Evolutionary conservation across 768 basidiomycete genomes (phyloP), one percentile per base, ranked within the genome.

Genomic region (Termitomyces sp.): DNA sequence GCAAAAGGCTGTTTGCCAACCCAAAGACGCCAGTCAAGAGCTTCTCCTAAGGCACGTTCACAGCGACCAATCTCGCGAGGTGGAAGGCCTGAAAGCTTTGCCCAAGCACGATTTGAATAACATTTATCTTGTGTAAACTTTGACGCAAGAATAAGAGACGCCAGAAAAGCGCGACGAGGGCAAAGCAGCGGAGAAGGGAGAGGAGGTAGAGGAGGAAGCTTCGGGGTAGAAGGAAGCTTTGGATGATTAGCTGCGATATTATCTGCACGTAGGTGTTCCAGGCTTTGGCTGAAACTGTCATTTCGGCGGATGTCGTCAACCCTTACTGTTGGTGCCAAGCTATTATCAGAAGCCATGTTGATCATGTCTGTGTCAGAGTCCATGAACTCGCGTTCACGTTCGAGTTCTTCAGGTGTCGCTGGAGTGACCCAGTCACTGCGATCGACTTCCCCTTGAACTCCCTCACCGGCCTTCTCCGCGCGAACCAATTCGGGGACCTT

Each of bases 61-160:
- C 93, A 95, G 18, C 86, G 83, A 41, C 91, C 87, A 54, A 98
- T 90, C 76, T 98, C 95, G 44, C 85, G 76, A 5, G 92, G 85
- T 0, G 88, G 84, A 2, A 98, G 80, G 18, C 94, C 93, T n/a
- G 90, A 91, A 6, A 98, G 81, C 67, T 95, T 94, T 1, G 91
- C 90, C 95, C 95, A 97, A 18, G 95, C 94, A 30, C 86, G 84
- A 70, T 97, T 96, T 15, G 92, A 94, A 66, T 95, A 97, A 45
- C 91, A 93, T 53, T 91, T 87, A 67, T 98, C 95, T 75, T 95
- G 93, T 61, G 90, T 85, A 69, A 95, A 95, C 66, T 98, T 98
- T 16, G 90, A 89, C 0, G 95, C 95, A 54, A 93, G 79, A 57
- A 98, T 93, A 44, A 98, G 76, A 0, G 91, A 86, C 0, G 93